Base-by-base conservation (phyloP, 768 basidiomycete species). In the Pilatotrama ljubarskyi region DNA sequence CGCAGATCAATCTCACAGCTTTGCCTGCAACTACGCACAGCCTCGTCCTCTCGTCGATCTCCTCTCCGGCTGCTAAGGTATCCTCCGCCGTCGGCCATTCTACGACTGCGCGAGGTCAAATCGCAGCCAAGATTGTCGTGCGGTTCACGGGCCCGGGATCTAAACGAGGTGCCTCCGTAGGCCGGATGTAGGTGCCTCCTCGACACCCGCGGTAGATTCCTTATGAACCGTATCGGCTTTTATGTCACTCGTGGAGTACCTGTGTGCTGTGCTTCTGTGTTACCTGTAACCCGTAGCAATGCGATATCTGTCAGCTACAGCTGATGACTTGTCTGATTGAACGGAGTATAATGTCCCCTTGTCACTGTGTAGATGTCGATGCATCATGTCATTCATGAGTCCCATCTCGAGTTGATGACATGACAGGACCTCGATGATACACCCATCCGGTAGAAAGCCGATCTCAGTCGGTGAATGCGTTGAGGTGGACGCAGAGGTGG, bases 41-140 rank as follows among this genome's bases (percentile, higher is more conserved):
- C 10, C 29, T 32, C 10, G 29, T 32, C 5, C 4, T 5, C 29
- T 10, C 29, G 29, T 32, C 29, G 10, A n/a, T n/a, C n/a, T 32
- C 4, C 29, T 32, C 18, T 9, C 17, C 17, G 61, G 58, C 64
- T 61, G 52, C 40, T 29, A 56, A 66, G 64, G 61, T 59, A 63
- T 59, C 59, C 59, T 64, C 51, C 51, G 40, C 48, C 7, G 56
- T 48, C 50, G 64, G 58, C 51, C 60, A 44, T 46, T 40, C 52
- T 50, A 67, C 65, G 68, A 65, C 62, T 55, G 25, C 58, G 37
- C 32, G 69, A 72, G 72, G 73, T 73, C 73, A 74, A 74, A 72
- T 41, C 65, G 70, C 55, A 64, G 69, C 68, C 70, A 61, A 66
- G 20, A 70, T 59, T 41, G 38, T 22, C 35, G 18, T 47, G 26